phyloP scores from a whole-genome alignment of 2,329 filamentous ascomycete species.

The Phialophora verrucosa region DNA sequence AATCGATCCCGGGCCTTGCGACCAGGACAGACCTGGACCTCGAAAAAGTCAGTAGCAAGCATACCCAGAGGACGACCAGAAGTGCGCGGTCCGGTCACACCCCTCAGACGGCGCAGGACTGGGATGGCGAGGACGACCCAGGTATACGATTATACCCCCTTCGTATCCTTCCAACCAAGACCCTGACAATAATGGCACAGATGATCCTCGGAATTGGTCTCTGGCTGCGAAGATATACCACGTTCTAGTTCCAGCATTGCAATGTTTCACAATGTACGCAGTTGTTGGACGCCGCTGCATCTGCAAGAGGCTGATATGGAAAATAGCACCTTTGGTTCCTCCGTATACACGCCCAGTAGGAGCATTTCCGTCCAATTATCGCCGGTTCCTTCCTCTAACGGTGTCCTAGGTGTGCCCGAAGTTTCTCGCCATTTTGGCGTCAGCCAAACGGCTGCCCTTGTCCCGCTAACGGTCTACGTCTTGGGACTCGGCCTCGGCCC shows the following conservation, averaged over 20 bases:
- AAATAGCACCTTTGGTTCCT: conserved; percentile 43
- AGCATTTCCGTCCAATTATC: background rate
- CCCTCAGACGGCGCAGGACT: conserved; percentile 48
- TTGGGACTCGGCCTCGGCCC: conserved; percentile 74
- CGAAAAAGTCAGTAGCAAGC: conserved; percentile 30
- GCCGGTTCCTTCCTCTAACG: background rate
- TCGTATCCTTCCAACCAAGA: background rate
- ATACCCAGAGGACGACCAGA: conserved; percentile 20
- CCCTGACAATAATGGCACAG: conserved; percentile 19
- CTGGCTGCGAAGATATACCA: conserved; percentile 50
- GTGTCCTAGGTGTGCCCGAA: conserved; percentile 52
- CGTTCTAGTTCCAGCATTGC: conserved; percentile 32
- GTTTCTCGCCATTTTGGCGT: conserved; percentile 56
- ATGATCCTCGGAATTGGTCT: conserved; percentile 67
- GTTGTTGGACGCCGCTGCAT: background rate
- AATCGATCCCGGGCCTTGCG: conserved; percentile 20
- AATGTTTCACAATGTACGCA: conserved; percentile 36
- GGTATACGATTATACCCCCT: background rate
- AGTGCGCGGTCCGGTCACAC: conserved; percentile 16
- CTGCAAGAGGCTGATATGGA: conserved; percentile 19
- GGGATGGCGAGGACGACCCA: conserved; percentile 64
- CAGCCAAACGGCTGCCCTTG: conserved; percentile 47
- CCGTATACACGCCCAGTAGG: conserved; percentile 43
- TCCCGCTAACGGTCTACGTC: conserved; percentile 74
- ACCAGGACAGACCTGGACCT: conserved; percentile 22